Evolutionary conservation across 2,329 filamentous ascomycete species (phyloP).

Genomic region (Hypoxylon sp.): DNA sequence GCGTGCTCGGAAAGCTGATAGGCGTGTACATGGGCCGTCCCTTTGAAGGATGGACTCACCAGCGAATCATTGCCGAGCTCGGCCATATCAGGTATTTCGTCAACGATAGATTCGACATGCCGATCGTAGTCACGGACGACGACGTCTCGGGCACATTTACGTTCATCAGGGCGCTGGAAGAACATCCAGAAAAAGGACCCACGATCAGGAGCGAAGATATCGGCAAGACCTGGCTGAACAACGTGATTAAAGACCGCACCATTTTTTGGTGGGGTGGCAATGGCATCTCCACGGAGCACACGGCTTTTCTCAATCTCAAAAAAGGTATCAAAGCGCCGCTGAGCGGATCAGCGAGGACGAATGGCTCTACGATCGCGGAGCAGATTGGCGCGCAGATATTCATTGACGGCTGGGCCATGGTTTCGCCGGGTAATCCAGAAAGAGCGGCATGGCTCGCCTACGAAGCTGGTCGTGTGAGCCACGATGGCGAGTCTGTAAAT

Average conservation of each 20-base stretch:
- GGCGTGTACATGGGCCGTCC: constrained; percentile 58
- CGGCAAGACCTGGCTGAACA: constrained; percentile 55
- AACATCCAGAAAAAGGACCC: constrained; percentile 45
- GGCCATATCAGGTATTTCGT: constrained; percentile 56
- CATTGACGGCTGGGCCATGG: constrained; percentile 58
- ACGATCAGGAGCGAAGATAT: constrained; percentile 45
- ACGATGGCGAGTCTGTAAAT: constrained; percentile 58
- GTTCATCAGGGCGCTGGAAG: constrained; percentile 56
- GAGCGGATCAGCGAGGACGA: constrained; percentile 52
- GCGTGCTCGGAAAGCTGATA: constrained; percentile 58
- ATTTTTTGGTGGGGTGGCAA: constrained; percentile 59
- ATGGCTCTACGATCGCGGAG: constrained; percentile 55
- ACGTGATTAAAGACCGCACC: constrained; percentile 52
- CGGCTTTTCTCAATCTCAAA: constrained; percentile 58
- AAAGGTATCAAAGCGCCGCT: constrained; percentile 54
- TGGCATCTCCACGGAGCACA: constrained; percentile 59
- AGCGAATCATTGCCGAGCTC: constrained; percentile 52
- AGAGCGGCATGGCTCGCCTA: constrained; percentile 54
- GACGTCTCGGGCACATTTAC: constrained; percentile 57
- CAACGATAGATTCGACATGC: constrained; percentile 50
- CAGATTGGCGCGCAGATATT: constrained; percentile 60
- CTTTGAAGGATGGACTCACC: constrained; percentile 58
- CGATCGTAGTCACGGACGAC: constrained; percentile 55
- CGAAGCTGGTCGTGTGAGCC: constrained; percentile 56
- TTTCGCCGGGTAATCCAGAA: constrained; percentile 52